Percentiles rank a stretch among this genome's conserved stretches.
phyloP scores from a whole-genome alignment of 768 basidiomycete genomes.

The Ramaria rubella region DNA sequence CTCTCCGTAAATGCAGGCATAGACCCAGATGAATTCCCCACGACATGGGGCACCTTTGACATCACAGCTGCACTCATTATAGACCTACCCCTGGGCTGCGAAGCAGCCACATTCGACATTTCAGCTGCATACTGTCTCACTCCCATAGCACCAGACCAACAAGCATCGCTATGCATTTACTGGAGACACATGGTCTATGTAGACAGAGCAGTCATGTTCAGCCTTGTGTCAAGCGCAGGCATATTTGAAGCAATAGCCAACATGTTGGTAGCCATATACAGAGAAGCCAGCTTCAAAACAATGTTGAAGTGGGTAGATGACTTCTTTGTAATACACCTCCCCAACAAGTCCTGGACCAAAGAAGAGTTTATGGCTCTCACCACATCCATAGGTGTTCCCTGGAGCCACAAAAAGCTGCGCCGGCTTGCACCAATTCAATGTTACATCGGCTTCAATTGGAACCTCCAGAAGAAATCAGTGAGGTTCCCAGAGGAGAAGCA shows the following conservation, averaged over 20 bases:
- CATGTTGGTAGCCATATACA: slow-evolving; percentile 26
- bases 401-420: slow-evolving; percentile 24
- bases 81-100: slow-evolving; percentile 25
- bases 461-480: slow-evolving; percentile 20
- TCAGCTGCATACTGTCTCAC: background rate
- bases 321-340: slow-evolving; percentile 25
- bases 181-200: slow-evolving; percentile 32
- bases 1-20: slow-evolving; percentile 28
- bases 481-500: slow-evolving; percentile 23
- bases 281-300: slow-evolving; percentile 14
- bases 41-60: slow-evolving; percentile 35
- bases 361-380: slow-evolving; percentile 25
- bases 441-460: slow-evolving; percentile 34
- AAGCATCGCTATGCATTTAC: slow-evolving; percentile 23
- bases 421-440: slow-evolving; percentile 18
- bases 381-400: slow-evolving; percentile 23
- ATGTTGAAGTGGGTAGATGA: slow-evolving; percentile 36
- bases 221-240: slow-evolving; percentile 27
- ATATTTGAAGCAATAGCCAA: slow-evolving; percentile 32
- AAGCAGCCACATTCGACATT: slow-evolving; percentile 36
- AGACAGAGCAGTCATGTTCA: slow-evolving; percentile 28
- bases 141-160: slow-evolving; percentile 31
- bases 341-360: slow-evolving; percentile 21
- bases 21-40: slow-evolving; percentile 23
- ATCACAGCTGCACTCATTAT: slow-evolving; percentile 21